Evolutionary conservation across 2,329 filamentous ascomycete species (phyloP), one percentile per base, ranked within the genome.

Genomic region (Lecanicillium sp.): DNA sequence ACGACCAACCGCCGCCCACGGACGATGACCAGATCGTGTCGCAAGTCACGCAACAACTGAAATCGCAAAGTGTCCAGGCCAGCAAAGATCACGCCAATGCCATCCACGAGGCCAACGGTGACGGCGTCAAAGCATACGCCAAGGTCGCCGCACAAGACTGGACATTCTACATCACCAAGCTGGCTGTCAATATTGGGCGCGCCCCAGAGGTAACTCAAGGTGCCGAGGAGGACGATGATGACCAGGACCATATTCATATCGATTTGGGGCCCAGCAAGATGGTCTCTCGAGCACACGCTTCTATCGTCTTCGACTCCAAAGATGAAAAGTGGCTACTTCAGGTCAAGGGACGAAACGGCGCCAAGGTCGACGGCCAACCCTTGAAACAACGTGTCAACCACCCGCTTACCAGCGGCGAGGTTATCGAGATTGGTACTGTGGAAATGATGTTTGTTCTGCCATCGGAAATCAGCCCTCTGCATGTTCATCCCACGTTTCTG

Each of bases 381-480:
- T 69, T 94, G 48, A 86, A 86, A 59, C 76, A 83, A 44, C 84
- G 85, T 11, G 70, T 77, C 32, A 75, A 80, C 29, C 77, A 81
- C 27, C 70, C 79, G 24, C 75, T 98, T 21, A 80, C 81, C 35
- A 95, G 90, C 58, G 93, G 93, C 50, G 84, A 91, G 62, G 88
- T 97, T 36, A 84, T 98, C 50, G 90, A 95, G 61, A 87, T 97
- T 60, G 86, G 86, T 58, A 87, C 87, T 45, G 87, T 93, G 1
- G 91, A 98, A 70, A 98, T 98, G 93, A 91, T 97, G 75, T 98
- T 98, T 66, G 88, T 96, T 40, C 79, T 95, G n/a, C 91, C 93
- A 1, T 81, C 81, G 20, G 84, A 87, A 55, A 74, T 80, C 38
- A 73, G 72, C 48, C 78, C 80, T 20, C 74, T 90, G 21, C 74